Conservation (phyloP, 768 basidiomycete genomes). For the Boletus sp. region DNA sequence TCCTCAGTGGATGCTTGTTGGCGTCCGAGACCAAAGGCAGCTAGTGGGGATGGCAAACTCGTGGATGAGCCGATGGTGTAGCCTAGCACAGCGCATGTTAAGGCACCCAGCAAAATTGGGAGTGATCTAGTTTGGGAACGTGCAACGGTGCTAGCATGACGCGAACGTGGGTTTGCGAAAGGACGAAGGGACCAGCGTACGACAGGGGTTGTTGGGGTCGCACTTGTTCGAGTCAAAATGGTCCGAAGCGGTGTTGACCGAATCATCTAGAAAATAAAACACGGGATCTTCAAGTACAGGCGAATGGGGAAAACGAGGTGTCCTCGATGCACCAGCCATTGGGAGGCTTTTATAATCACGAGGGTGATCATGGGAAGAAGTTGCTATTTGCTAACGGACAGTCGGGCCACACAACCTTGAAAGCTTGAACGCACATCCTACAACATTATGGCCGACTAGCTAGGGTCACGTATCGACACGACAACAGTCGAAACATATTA, state of each 20-base stretch:
- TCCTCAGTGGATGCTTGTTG: background rate
- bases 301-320: background rate
- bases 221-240: background rate
- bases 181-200: background rate
- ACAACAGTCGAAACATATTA: background rate
- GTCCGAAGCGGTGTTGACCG: conserved; percentile 10
- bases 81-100: conserved; percentile 22
- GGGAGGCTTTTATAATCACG: no score
- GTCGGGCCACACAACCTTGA: no score
- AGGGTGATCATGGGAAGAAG: no score
- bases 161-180: background rate
- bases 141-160: conserved; percentile 8
- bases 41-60: conserved; percentile 2
- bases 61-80: conserved; percentile 21
- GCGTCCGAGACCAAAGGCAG: conserved; percentile 1
- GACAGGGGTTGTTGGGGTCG: background rate
- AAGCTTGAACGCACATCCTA: no score
- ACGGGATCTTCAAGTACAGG: background rate
- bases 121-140: background rate
- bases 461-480: conserved; percentile 13
- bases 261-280: conserved; percentile 9
- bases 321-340: background rate
- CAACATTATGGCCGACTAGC: background rate
- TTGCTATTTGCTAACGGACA: no score
- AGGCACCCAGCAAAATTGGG: conserved; percentile 17